Base-by-base conservation (phyloP, 805 yeast species). In the Metschnikowia cubensis region DNA sequence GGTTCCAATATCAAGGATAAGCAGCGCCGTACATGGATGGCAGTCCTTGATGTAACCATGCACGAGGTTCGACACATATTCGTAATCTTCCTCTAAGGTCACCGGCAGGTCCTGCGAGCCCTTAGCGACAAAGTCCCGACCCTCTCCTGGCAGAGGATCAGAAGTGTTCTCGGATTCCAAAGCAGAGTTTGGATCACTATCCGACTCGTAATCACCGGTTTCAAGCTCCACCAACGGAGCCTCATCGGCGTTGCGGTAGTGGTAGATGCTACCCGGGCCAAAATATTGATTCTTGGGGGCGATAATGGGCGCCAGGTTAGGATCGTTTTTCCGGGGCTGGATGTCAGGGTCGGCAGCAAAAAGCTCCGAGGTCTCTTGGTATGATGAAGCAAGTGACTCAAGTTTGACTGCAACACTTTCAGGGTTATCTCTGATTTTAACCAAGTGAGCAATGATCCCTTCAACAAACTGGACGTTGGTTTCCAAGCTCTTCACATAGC, bases 191-290 rank as follows among this genome's bases (percentile, higher is more conserved):
- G 22, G 22, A 8, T 22, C 46, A n/a, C 21, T 21, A 15, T 43
- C 40, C 0, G 46, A 34, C n/a, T 35, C 25, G n/a, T 22, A 18
- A n/a, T 43, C 20, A 5, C 7, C 25, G 7, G 40, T 43, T 35
- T 25, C 46, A n/a, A 43, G 46, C 25, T 15, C 46, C 32, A 43
- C 5, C 7, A 43, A 17, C 3, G 46, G 46, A 2, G 39, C 46
- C 3, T 35, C 33, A 10, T 35, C 39, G 11, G 48, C 48, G 10
- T 48, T 50, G 3, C 50, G 22, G 37, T 37, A 47, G 34, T 54
- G 53, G 40, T 45, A 57, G 11, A 57, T 55, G 25, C 56, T 53
- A 15, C 60, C 60, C 5, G 60, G 58, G 13, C 60, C 60, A 38
- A 53, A 57, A 22, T 51, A 57, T 36, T 49, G 52, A 38, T 50